Conservation (phyloP, 345 rosid species). For the Pelargonium nanum region DNA sequence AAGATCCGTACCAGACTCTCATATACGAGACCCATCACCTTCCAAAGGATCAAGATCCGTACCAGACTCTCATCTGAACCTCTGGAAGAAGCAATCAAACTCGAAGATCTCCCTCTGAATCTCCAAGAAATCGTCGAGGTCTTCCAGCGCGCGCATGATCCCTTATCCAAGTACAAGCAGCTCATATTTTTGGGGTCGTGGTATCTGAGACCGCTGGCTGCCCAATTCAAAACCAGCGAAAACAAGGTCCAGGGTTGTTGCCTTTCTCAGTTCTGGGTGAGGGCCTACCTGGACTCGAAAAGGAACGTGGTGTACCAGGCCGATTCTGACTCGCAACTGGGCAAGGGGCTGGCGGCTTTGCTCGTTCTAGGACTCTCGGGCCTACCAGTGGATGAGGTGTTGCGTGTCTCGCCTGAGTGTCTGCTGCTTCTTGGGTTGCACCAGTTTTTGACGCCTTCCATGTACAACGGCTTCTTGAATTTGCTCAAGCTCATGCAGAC, state of each 20-base stretch:
- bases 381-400: conserved; percentile 53
- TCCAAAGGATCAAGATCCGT: conserved; percentile 14
- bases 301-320: conserved; percentile 72
- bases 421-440: conserved; percentile 67
- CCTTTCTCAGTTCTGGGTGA: conserved; percentile 91
- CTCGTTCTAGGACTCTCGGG: conserved; percentile 82
- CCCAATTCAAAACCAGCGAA: conserved; percentile 56
- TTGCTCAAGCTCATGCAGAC: conserved; percentile 89
- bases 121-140: conserved; percentile 72
- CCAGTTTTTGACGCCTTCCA: conserved; percentile 74
- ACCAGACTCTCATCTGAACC: too few species aligned
- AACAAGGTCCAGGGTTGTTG: conserved; percentile 96
- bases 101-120: conserved; percentile 76
- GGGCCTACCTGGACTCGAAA: conserved; percentile 61
- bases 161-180: conserved; percentile 78
- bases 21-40: neutral
- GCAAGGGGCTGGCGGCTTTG: conserved; percentile 86
- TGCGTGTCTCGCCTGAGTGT: conserved; percentile 73
- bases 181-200: conserved; percentile 71
- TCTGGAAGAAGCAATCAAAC: too few species aligned
- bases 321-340: conserved; percentile 76
- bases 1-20: neutral
- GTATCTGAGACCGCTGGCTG: conserved; percentile 57
- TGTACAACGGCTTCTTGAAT: conserved; percentile 89
- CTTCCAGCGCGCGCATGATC: conserved; percentile 72